Evolutionary conservation across 192 early-diverging fungal genomes (phyloP), one percentile per base, ranked within the genome.

Genomic region (Mortierella alpina): DNA sequence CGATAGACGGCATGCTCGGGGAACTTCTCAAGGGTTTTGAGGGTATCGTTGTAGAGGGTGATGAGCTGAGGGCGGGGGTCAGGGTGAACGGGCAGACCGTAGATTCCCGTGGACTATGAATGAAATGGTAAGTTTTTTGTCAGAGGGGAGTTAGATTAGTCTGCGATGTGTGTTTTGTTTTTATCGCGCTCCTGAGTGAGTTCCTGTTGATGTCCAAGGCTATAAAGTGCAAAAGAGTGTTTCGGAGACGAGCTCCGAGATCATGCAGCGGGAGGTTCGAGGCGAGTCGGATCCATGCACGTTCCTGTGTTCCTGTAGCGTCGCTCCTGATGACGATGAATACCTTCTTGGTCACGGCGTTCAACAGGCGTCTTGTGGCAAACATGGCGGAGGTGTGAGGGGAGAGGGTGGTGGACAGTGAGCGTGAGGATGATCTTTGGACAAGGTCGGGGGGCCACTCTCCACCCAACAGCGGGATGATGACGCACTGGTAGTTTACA

Each of bases 51-150:
- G 89, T 97, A 97, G 23, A 95, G 88, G 66, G 85, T 85, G 64
- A 97, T 90, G 71, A 98, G 90, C 75, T 93, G 89, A 52, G 95
- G 93, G 45, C 95, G 93, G 59, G 97, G 93, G 79, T 92, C 90
- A 41, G 90, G 91, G 84, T 97, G 94, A 31, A 98, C 96, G 10
- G 92, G 86, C 59, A 97, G 58, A 64, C 97, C 97, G 59, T 89
- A 90, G 63, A 98, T 84, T 41, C 95, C 94, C 23, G 97, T 98
- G 48, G 95, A 91, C 80, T 82, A 74, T 58, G 13, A 18, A 7
- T 18, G 10, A 40, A 6, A 44, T 17, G 20, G 9, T 68, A 54
- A n/a, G 18, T 15, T 14, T 15, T 14, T 31, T 31, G 2, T 53
- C 23, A 40, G 91, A 18, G n/a, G 55, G 20, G 7, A 15, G n/a